Evolutionary conservation across 2,329 filamentous ascomycete genomes (phyloP).

Genomic region (Fusarium xyrophilum): DNA sequence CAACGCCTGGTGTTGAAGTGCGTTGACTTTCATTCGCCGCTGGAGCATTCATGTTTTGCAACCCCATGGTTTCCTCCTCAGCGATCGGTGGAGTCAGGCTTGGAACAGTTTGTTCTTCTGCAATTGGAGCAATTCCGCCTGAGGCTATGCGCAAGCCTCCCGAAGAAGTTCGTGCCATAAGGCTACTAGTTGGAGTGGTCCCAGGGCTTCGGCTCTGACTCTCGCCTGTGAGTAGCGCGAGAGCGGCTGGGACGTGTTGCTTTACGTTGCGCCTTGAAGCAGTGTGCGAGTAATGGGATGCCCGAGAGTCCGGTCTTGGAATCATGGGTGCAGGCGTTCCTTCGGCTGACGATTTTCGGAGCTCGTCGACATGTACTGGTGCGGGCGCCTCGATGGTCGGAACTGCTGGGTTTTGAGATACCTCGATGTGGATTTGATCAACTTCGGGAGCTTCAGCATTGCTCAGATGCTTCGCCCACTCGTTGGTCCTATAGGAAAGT

Average conservation of each 20-base stretch:
- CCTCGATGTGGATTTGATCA: constrained; percentile 64
- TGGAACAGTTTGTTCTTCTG: constrained; percentile 49
- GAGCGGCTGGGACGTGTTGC: constrained; percentile 36
- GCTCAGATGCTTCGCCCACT: constrained; percentile 92
- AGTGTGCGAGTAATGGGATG: constrained; percentile 35
- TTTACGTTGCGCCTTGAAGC: constrained; percentile 26
- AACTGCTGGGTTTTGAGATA: constrained; percentile 30
- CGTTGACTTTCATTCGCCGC: constrained; percentile 37
- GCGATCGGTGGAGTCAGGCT: constrained; percentile 27
- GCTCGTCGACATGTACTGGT: constrained; percentile 68
- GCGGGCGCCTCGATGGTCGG: constrained; percentile 57
- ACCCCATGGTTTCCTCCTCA: constrained; percentile 14
- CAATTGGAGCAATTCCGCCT: constrained; percentile 51
- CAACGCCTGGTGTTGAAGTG: constrained; percentile 52
- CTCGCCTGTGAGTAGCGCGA: constrained; percentile 39
- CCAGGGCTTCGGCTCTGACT: constrained; percentile 33
- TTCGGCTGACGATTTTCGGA: constrained; percentile 68
- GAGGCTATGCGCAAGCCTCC: constrained; percentile 40
- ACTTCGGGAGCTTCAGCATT: constrained; percentile 75
- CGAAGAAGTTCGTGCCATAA: constrained; percentile 34
- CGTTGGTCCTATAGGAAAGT: constrained; percentile 86
- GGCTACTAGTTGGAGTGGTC: constrained; percentile 28
- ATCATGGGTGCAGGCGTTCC: constrained; percentile 50
- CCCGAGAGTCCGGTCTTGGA: constrained; percentile 42
- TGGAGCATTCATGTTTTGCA: constrained; percentile 32